Percentiles rank a stretch among this genome's conserved stretches.
These are phyloP conservation scores for Galeopsis tetrahit DNA, from an alignment of 257 asterid species.

Conservation along the genomic window DNA sequence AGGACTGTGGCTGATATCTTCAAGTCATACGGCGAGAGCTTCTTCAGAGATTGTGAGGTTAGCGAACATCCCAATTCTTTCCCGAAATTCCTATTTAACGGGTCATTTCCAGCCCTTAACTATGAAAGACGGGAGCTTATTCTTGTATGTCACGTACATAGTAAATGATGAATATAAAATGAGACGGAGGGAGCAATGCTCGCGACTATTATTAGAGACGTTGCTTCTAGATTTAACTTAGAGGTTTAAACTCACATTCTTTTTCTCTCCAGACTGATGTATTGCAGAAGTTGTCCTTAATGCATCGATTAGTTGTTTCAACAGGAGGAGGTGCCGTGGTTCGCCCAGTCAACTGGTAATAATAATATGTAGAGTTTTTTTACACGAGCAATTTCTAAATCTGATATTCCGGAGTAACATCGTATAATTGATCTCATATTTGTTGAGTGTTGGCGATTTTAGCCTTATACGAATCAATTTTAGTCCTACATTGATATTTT, in stretches of 20 bases:
- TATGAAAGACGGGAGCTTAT: too few relatives aligned
- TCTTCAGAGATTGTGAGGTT: slow-evolving; percentile 86
- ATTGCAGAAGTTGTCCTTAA: slow-evolving; percentile 64
- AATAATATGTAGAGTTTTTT: slow-evolving; percentile 33
- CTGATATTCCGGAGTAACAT: neutral
- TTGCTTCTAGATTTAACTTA: neutral
- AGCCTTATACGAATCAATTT: too few relatives aligned
- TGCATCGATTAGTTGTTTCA: slow-evolving; percentile 79
- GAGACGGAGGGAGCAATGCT: neutral
- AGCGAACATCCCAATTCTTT: slow-evolving; percentile 28
- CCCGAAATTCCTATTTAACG: neutral
- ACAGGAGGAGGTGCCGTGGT: slow-evolving; percentile 97
- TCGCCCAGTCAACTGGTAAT: slow-evolving; percentile 84
- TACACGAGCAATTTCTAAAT: neutral
- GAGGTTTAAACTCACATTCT: neutral
- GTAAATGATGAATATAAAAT: too few relatives aligned
- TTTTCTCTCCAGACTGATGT: slow-evolving; percentile 64
- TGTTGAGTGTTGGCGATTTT: too few relatives aligned
- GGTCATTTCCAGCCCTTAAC: neutral
- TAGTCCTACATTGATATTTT: too few relatives aligned
- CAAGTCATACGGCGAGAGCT: slow-evolving; percentile 65
- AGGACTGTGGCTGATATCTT: slow-evolving; percentile 76
- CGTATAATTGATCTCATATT: too few relatives aligned
- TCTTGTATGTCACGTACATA: too few relatives aligned
- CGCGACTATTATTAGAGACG: slow-evolving; percentile 5